Evolutionary conservation across 2,329 filamentous ascomycete species (phyloP).

Genomic region (Immersiporthe knoxdaviesiana): DNA sequence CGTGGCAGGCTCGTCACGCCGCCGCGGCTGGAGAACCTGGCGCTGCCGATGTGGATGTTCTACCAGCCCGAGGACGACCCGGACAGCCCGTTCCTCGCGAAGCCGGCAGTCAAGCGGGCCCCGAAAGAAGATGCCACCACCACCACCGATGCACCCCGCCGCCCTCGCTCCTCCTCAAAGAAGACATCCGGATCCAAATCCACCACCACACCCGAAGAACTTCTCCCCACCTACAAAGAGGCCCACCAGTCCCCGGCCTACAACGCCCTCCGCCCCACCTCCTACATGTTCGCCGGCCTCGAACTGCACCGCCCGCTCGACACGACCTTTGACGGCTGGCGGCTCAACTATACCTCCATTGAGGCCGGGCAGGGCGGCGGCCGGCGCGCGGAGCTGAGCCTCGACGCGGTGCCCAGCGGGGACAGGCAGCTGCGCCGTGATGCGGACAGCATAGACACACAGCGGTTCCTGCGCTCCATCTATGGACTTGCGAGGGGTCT

Average conservation of each 20-base stretch:
- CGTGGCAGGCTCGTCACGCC: conserved; percentile 55
- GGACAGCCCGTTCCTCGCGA: conserved; percentile 4
- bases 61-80: conserved; percentile 8
- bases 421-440: conserved; percentile 20
- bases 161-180: background rate
- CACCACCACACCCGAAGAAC: background rate
- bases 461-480: conserved; percentile 23
- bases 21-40: conserved; percentile 33
- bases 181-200: background rate
- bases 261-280: conserved; percentile 22
- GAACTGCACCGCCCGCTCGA: conserved; percentile 55
- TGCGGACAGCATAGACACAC: conserved; percentile 5
- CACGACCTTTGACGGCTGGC: conserved; percentile 48
- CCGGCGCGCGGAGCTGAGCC: conserved; percentile 53
- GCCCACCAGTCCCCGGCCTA: conserved; percentile 4
- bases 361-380: conserved; percentile 56
- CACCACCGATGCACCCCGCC: no score
- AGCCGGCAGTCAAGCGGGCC: background rate
- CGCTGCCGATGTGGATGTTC: conserved; percentile 34
- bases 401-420: conserved; percentile 41
- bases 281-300: conserved; percentile 53
- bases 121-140: no score
- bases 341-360: conserved; percentile 55
- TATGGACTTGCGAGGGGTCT: conserved; percentile 26
- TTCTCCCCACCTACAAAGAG: background rate